Base-by-base conservation (phyloP, 805 yeast genomes). In the Grigorovia humatica region DNA sequence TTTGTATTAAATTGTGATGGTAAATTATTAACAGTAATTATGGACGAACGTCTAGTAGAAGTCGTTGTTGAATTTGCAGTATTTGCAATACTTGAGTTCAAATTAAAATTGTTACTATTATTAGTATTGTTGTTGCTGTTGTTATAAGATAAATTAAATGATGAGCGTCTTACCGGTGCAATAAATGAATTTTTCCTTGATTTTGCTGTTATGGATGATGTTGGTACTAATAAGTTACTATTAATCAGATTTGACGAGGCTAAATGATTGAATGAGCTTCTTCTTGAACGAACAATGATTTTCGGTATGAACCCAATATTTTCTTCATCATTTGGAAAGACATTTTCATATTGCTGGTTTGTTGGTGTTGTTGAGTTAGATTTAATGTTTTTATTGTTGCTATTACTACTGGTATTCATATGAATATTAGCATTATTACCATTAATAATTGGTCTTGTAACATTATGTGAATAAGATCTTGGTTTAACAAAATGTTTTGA, bases 251-350 rank as follows among this genome's bases (percentile, higher is more conserved):
- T 42, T 13, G 43, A 41, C n/a, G 48, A 11, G 13, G 38, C 47
- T 23, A 48, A 41, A 23, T 43, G 52, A 15, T 61, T 64, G 42
- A 59, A 58, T 2, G 69, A 65, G 45, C 62, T 59, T 51, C 69
- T 58, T 54, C 71, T 66, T 19, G 69, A 63, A 51, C 65, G 60
- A 2, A 68, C 68, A 8, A 67, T 56, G 41, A 68, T 65, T 51
- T 66, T 67, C 19, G 71, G 71, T 35, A 68, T 62, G 30, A 67
- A 64, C 12, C 70, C 70, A 13, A 63, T 46, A 51, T 64, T 64
- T 47, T 68, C 70, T 43, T 64, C 69, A 38, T 66, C 58, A n/a
- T 46, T 20, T 32, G 44, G 30, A 29, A 42, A 48, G 6, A 48
- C 47, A n/a, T 48, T 41, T 20, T 17, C 17, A 15, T 19, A 41